These are phyloP conservation scores for Aegilops tauschii DNA, from an alignment of 176 grass and related monocot genomes.

Conservation along the genomic window DNA sequence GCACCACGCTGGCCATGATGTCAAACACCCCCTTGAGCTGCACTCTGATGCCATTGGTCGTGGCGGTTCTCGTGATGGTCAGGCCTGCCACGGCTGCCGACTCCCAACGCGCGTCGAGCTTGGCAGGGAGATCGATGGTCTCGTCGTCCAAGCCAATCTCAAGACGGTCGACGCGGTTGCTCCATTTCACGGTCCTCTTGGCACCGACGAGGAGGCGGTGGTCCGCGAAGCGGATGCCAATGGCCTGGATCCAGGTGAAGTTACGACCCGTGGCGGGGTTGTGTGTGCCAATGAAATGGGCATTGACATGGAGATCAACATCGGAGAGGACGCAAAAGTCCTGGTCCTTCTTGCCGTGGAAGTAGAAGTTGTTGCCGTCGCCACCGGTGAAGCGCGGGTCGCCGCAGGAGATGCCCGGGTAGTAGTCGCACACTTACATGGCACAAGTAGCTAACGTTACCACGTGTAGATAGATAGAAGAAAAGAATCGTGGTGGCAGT, in stretches of 20 bases:
- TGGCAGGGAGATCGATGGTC: background rate
- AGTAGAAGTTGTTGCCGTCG: constrained; percentile 57
- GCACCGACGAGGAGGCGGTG: background rate
- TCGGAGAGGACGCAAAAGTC: constrained; percentile 54
- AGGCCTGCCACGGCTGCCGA: background rate
- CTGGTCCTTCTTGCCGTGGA: constrained; percentile 36
- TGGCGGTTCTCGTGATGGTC: background rate
- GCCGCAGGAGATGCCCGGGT: constrained; percentile 23
- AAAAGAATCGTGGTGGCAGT: no score
- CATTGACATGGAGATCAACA: constrained; percentile 39
- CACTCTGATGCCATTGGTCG: background rate
- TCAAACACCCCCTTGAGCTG: background rate
- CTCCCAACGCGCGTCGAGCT: background rate
- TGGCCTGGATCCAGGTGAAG: constrained; percentile 58
- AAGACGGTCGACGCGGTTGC: background rate
- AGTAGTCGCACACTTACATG: constrained; percentile 24
- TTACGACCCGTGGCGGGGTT: constrained; percentile 25
- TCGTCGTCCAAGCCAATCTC: background rate
- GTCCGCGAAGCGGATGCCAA: constrained; percentile 37
- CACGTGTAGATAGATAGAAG: no score
- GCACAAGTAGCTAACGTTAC: background rate
- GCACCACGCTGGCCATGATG: background rate
- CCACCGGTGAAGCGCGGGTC: constrained; percentile 46
- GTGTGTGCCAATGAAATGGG: constrained; percentile 47
- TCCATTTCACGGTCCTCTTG: background rate